Conservation (phyloP, 495 filamentous ascomycete species). For the Penicillium egyptiacum region DNA sequence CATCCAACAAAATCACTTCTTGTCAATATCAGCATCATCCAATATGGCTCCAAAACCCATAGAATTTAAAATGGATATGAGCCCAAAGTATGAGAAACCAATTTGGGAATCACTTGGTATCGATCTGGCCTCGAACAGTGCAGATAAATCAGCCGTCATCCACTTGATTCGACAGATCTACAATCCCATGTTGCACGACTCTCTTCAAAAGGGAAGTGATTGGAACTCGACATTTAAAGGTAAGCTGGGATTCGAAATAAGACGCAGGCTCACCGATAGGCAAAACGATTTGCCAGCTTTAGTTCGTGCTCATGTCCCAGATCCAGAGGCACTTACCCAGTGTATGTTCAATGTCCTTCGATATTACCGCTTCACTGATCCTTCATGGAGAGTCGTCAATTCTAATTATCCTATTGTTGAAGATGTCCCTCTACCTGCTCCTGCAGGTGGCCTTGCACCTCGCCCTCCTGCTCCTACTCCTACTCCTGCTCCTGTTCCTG, state of each 20-base stretch:
- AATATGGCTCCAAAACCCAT: not conserved
- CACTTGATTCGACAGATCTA: not conserved
- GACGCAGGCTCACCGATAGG: not conserved
- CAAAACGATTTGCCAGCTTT: not conserved
- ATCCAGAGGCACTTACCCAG: not conserved
- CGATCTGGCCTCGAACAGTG: not conserved
- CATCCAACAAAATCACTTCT: too few species aligned
- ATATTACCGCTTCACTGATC: not conserved
- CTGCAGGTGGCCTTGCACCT: too few species aligned
- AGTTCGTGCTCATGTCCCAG: not conserved
- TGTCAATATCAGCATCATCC: not conserved
- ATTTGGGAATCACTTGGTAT: not conserved
- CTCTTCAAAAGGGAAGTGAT: not conserved
- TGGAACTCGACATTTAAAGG: not conserved
- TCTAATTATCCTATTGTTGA: not conserved
- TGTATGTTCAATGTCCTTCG: not conserved
- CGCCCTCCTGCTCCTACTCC: too few species aligned
- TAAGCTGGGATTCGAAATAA: not conserved
- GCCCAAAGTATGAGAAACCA: not conserved
- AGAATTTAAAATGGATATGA: not conserved
- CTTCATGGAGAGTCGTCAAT: not conserved
- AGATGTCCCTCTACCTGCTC: too few species aligned
- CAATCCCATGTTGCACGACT: not conserved
- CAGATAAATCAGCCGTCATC: not conserved
- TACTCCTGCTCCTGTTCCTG: not conserved